A percentile compares a stretch with the other conserved stretches of the same genome.
These are phyloP conservation scores for Platanus orientalis DNA, from an alignment of 164 flowering plant genomes.

Conservation along the genomic window DNA sequence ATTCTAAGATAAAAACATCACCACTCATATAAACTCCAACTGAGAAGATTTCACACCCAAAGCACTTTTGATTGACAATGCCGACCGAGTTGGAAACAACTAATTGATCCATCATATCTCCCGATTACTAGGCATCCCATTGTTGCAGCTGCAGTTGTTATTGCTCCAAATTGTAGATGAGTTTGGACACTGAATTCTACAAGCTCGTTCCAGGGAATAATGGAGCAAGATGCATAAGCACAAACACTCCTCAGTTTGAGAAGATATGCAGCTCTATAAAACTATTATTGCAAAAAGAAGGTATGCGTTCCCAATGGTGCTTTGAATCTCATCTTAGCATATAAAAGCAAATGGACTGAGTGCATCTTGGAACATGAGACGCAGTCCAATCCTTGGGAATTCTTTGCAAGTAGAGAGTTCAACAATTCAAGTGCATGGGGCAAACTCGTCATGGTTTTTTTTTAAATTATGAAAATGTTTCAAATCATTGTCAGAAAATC, in stretches of 20 bases:
- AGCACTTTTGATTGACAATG: conserved; percentile 32
- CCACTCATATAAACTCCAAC: no score
- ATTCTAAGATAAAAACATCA: no score
- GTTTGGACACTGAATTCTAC: conserved; percentile 34
- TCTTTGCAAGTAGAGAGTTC: conserved; percentile 45
- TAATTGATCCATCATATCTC: conserved; percentile 60
- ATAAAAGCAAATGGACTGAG: conserved; percentile 65
- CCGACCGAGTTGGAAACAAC: conserved; percentile 54
- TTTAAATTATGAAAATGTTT: no score
- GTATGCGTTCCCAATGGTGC: conserved; percentile 19
- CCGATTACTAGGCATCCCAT: conserved; percentile 59
- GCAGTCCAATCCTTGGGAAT: conserved; percentile 48
- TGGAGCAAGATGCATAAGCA: conserved; percentile 40
- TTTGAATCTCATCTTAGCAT: conserved; percentile 47
- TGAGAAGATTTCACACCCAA: no score
- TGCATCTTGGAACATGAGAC: conserved; percentile 50
- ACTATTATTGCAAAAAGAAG: conserved; percentile 53
- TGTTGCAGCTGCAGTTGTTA: conserved; percentile 52
- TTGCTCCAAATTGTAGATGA: conserved; percentile 25
- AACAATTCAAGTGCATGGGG: conserved; percentile 55
- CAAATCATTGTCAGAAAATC: neutral
- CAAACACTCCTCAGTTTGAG: conserved; percentile 32
- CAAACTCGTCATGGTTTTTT: conserved; percentile 46
- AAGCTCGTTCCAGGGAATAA: conserved; percentile 38
- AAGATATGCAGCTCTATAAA: conserved; percentile 62